These are phyloP conservation scores for Phialemonium atrogriseum DNA, from an alignment of 2,329 filamentous ascomycete genomes.

Conservation along the genomic window DNA sequence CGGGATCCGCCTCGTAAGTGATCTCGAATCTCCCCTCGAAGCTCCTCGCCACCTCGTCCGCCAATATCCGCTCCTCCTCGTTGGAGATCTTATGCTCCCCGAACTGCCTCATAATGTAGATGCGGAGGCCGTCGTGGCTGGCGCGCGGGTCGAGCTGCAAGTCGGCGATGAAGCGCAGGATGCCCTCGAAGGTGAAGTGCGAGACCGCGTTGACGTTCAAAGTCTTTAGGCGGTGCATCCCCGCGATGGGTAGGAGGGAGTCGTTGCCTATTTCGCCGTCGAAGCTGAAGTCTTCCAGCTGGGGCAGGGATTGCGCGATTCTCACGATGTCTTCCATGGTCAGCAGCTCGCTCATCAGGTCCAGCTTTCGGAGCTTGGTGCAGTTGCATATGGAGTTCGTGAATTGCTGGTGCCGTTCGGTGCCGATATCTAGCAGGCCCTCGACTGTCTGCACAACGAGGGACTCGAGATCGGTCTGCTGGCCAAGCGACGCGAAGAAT, in stretches of 20 bases:
- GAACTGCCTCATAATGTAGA: conserved; percentile 26
- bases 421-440: conserved; percentile 10
- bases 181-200: conserved; percentile 41
- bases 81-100: conserved; percentile 14
- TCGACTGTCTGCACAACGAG: conserved; percentile 14
- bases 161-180: conserved; percentile 31
- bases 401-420: conserved; percentile 24
- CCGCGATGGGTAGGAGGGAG: conserved; percentile 26
- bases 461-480: conserved; percentile 36
- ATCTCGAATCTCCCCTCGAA: conserved; percentile 25
- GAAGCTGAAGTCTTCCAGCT: conserved; percentile 48
- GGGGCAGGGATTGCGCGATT: conserved; percentile 34
- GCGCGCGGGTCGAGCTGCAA: conserved; percentile 17
- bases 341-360: conserved; percentile 43
- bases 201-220: conserved; percentile 48
- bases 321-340: conserved; percentile 36
- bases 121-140: conserved; percentile 19
- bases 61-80: conserved; percentile 16
- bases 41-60: conserved; percentile 12
- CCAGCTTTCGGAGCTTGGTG: conserved; percentile 41
- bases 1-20: conserved; percentile 21
- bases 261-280: conserved; percentile 43
- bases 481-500: conserved; percentile 43
- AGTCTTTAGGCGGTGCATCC: conserved; percentile 37
- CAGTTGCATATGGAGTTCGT: conserved; percentile 38